Base-by-base conservation (phyloP, 768 basidiomycete genomes). In the Tricholoma hemisulphureum region DNA sequence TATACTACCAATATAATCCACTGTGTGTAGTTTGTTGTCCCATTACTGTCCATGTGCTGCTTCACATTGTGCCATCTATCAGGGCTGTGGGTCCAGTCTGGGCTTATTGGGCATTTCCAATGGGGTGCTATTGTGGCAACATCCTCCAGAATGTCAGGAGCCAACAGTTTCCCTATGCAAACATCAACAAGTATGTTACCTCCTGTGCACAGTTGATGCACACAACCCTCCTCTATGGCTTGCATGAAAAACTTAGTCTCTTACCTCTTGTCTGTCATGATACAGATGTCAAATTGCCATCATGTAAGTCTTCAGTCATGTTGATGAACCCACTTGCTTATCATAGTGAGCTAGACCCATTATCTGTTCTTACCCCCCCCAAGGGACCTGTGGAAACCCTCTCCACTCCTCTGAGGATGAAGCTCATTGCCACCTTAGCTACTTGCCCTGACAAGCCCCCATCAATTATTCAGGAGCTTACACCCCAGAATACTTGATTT, bases 21-120 rank as follows among this genome's bases (percentile, higher is more conserved):
- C 74, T 14, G 76, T 72, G 71, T 55, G 61, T 1, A 71, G 67
- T 45, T 74, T 45, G 43, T 45, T 45, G 43, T 45, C 43, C 43
- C 43, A 45, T 45, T 23, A 45, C 43, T 11, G 14, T 45, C 21
- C 43, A 45, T 45, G 43, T 11, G 5, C 43, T 45, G 43, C 43
- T 45, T 1, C 21, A 45, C 43, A 41, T 41, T 20, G 18, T 1
- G 6, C 39, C 39, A 20, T 20, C 3, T n/a, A n/a, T n/a, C n/a
- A n/a, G n/a, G n/a, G n/a, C n/a, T n/a, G n/a, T n/a, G n/a, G n/a
- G n/a, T n/a, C n/a, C n/a, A n/a, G n/a, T n/a, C n/a, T n/a, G n/a
- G n/a, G n/a, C n/a, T n/a, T n/a, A n/a, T n/a, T n/a, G 75, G 77
- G 66, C 73, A 6, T 78, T 77, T 62, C 63, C 67, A 0, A 75